Evolutionary conservation across 495 filamentous ascomycete species (phyloP), one percentile per base, ranked within the genome.

Genomic region (Pyrenula massariospora): DNA sequence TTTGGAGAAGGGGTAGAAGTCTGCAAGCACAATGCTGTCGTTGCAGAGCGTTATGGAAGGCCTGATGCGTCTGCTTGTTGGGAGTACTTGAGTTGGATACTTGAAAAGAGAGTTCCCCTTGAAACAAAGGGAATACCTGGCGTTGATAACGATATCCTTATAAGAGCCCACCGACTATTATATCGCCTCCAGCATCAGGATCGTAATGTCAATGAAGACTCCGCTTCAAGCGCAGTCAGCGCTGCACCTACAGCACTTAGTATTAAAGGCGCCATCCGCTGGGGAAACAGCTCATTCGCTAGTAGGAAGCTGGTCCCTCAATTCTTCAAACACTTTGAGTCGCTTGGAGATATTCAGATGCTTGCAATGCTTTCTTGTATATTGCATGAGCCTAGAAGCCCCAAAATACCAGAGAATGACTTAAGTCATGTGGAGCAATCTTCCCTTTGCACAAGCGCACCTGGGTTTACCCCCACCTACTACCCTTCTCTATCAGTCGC

Each of bases 361-460:
- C 75, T 96, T 19, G 92, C 90, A 31, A 95, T 96, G 91, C 78
- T 96, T 12, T 86, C 91, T 1, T 95, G 91, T 65, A 83, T 95
- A 50, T 85, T 96, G 56, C 82, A 82, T 53, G 88, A 94, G 57
- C 76, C 82, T 5, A 65, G 67, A 0, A 64, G 73, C 2, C 81
- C 55, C 54, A 66, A 22, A 50, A 56, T n/a, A 54, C 54, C 1
- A 19, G 52, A 10, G 63, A n/a, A n/a, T n/a, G n/a, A n/a, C n/a
- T n/a, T 48, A 12, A 54, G 25, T 3, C 24, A 3, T 5, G 54
- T 22, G n/a, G 31, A 31, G 54, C 21, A 24, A 48, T 47, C 2
- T n/a, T 68, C 71, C n/a, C 68, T 75, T 25, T 69, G 71, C 23
- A 72, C 74, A 52, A 84, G 84, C 59, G 77, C 75, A n/a, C 80